Base-by-base conservation (phyloP, 2,329 filamentous ascomycete species). In the Akanthomyces dipterigenus region DNA sequence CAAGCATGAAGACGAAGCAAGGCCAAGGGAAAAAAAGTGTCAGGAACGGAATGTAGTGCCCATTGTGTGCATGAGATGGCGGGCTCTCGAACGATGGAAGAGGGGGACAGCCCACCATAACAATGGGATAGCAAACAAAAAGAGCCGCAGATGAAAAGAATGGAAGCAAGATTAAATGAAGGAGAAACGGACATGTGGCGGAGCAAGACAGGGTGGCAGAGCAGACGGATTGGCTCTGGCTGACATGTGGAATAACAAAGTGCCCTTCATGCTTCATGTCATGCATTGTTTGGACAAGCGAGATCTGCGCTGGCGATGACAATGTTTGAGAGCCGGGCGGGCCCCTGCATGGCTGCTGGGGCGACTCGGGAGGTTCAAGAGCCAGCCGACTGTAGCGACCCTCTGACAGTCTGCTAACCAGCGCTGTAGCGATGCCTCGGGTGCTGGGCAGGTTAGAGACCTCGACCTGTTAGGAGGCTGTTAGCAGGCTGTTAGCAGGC, bases 301-400 rank as follows among this genome's bases (percentile, higher is more conserved):
- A 51, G 56, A 60, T 60, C 56, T 45, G 20, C 56, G 34, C 38
- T 11, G 48, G 48, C 36, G 56, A 60, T n/a, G 36, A 59, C 45
- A 31, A 20, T 45, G 48, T 45, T 60, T 65, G 64, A 60, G 55
- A 57, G 63, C n/a, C 36, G 62, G 58, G 58, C 64, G 64, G 65
- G 61, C 69, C 63, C 64, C 48, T 67, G 64, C 67, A 63, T 62
- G 66, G 69, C 68, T 70, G 69, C 69, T 68, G 70, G 70, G 69
- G 69, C 67, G 69, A 71, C 69, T 70, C 45, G 61, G 60, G 28
- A 9, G n/a, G 11, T 14, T 14, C 8, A 46, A 24, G 20, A 46
- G 6, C 9, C 5, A 22, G 20, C 5, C 20, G n/a, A 22, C 43
- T 26, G 7, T 5, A 12, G 12, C 11, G 36, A 14, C 5, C 12